A percentile compares a stretch with the other conserved stretches of the same genome.
Conservation (phyloP, 345 rosid genomes). For the Garcia nutans region DNA sequence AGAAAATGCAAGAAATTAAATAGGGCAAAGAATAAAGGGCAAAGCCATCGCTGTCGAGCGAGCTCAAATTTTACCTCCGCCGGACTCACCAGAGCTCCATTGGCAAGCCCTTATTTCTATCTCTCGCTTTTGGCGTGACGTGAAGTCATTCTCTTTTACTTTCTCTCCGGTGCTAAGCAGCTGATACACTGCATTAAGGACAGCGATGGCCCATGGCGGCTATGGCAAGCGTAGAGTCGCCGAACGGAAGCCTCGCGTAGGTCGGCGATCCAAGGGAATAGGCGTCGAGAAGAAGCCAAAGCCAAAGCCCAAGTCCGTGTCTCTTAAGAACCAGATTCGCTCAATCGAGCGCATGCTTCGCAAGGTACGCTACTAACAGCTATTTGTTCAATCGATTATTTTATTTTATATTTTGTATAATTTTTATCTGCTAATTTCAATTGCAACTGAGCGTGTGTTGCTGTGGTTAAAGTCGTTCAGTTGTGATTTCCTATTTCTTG, state of each 20-base stretch:
- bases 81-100: neutral
- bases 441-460: neutral
- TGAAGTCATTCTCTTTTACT: neutral
- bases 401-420: neutral
- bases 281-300: slow-evolving; percentile 80
- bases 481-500: too few relatives aligned
- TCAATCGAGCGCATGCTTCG: slow-evolving; percentile 95
- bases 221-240: slow-evolving; percentile 71
- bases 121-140: neutral
- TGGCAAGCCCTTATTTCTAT: neutral
- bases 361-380: slow-evolving; percentile 43
- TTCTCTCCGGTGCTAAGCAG: neutral
- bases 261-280: slow-evolving; percentile 75
- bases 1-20: too few relatives aligned
- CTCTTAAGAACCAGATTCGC: slow-evolving; percentile 94
- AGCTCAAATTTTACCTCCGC: neutral
- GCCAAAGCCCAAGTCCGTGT: slow-evolving; percentile 63
- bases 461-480: neutral
- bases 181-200: neutral
- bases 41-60: neutral
- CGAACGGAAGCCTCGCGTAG: slow-evolving; percentile 50
- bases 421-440: neutral
- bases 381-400: neutral
- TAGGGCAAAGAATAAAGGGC: too few relatives aligned
- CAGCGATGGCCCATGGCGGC: slow-evolving; percentile 89